phyloP scores from a whole-genome alignment of 768 basidiomycete genomes.

The Leccinum longicurvipes region DNA sequence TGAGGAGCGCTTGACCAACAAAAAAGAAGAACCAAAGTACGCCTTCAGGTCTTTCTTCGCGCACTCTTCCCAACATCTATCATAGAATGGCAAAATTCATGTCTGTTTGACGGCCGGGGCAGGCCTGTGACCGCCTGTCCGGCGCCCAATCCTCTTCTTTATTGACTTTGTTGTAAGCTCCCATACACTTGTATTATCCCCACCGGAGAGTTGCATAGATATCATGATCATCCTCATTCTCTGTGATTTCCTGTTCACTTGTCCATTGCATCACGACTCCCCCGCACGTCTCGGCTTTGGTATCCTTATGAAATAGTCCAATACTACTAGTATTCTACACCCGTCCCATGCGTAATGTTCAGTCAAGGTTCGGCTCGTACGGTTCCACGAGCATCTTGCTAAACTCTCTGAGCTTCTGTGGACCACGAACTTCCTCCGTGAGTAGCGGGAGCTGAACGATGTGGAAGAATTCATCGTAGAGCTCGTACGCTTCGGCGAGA shows the following conservation, averaged over 20 bases:
- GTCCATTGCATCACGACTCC: background rate
- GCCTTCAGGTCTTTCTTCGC: conserved; percentile 23
- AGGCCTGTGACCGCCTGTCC: too few relatives aligned
- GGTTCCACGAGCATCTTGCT: conserved; percentile 88
- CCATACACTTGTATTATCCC: background rate
- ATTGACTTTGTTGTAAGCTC: background rate
- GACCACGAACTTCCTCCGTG: conserved; percentile 95
- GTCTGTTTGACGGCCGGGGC: conserved; percentile 56
- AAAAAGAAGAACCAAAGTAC: conserved; percentile 46
- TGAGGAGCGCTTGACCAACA: conserved; percentile 58
- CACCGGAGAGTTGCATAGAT: background rate
- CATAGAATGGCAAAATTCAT: conserved; percentile 78
- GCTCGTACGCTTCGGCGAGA: conserved; percentile 91
- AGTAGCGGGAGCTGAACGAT: conserved; percentile 90
- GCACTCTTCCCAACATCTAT: conserved; percentile 2
- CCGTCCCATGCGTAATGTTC: background rate
- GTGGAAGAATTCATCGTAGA: conserved; percentile 98
- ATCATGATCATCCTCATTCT: background rate
- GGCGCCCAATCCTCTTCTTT: background rate
- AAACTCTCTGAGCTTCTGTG: conserved; percentile 89
- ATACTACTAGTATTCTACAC: too few relatives aligned
- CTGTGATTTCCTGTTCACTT: background rate
- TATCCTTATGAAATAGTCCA: background rate
- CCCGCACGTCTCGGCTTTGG: background rate
- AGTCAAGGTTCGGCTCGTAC: conserved; percentile 49